These are phyloP conservation scores for Aspergillus ochraceoroseus DNA, from an alignment of 2,329 filamentous ascomycete genomes.

Conservation along the genomic window DNA sequence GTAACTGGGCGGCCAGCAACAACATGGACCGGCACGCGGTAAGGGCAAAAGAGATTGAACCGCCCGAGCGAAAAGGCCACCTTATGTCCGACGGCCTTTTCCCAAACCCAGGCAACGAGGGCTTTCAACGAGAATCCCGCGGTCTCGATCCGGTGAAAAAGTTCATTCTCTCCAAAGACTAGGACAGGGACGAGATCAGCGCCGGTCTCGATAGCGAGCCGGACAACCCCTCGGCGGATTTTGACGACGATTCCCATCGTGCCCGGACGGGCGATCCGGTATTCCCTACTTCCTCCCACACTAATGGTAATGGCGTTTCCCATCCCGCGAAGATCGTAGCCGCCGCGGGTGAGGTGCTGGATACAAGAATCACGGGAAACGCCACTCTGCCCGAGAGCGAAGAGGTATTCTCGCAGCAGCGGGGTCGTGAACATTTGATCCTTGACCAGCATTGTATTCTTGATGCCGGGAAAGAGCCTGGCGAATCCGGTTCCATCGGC, in stretches of 20 bases:
- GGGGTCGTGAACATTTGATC: slow-evolving; percentile 82
- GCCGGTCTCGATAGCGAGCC: slow-evolving; percentile 74
- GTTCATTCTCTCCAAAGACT: slow-evolving; percentile 79
- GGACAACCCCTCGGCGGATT: slow-evolving; percentile 80
- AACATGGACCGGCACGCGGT: slow-evolving; percentile 72
- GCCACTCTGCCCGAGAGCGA: slow-evolving; percentile 69
- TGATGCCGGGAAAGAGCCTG: slow-evolving; percentile 78
- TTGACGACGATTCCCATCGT: slow-evolving; percentile 67
- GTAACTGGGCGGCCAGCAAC: slow-evolving; percentile 72
- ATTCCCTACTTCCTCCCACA: slow-evolving; percentile 79
- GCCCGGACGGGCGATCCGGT: slow-evolving; percentile 72
- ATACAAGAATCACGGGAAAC: slow-evolving; percentile 79
- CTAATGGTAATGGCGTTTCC: slow-evolving; percentile 85
- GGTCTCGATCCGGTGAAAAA: slow-evolving; percentile 75
- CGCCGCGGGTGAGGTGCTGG: slow-evolving; percentile 69
- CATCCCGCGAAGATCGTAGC: slow-evolving; percentile 67
- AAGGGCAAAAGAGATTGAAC: slow-evolving; percentile 74
- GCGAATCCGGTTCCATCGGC: slow-evolving; percentile 76
- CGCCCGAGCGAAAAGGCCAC: slow-evolving; percentile 80
- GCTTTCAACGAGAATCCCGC: slow-evolving; percentile 61
- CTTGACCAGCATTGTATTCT: slow-evolving; percentile 75
- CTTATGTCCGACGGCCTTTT: slow-evolving; percentile 68
- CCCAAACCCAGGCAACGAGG: slow-evolving; percentile 50
- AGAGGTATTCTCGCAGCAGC: slow-evolving; percentile 76
- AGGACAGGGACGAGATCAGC: slow-evolving; percentile 81